Evolutionary conservation across 2,329 filamentous ascomycete genomes (phyloP).

Genomic region (Tolypocladium album): DNA sequence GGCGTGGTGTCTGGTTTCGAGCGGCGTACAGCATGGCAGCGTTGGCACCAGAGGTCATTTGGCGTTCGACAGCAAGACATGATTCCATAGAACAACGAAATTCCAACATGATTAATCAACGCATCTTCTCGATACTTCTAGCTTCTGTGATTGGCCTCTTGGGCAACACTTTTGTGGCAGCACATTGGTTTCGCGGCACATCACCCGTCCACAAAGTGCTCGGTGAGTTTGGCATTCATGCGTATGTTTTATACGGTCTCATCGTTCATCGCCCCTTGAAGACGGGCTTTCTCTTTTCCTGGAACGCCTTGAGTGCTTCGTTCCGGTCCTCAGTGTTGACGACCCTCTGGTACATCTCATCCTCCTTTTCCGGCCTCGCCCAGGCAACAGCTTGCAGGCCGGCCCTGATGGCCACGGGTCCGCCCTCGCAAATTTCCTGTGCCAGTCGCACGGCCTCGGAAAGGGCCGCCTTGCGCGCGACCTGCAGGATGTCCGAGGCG

Average conservation of each 20-base stretch:
- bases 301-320: conserved; percentile 81
- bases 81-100: neutral
- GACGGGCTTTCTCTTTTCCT: conserved; percentile 48
- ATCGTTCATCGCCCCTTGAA: conserved; percentile 40
- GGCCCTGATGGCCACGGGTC: conserved; percentile 70
- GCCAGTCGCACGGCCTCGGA: conserved; percentile 70
- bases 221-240: neutral
- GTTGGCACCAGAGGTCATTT: neutral
- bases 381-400: conserved; percentile 68
- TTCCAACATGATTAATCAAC: neutral
- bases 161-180: neutral
- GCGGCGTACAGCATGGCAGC: neutral
- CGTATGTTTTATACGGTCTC: neutral
- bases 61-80: neutral
- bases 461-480: conserved; percentile 57
- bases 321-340: conserved; percentile 75
- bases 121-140: neutral
- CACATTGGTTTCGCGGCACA: neutral
- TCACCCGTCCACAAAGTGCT: neutral
- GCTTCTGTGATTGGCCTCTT: neutral
- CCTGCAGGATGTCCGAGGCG: conserved; percentile 33
- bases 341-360: conserved; percentile 74
- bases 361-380: conserved; percentile 69
- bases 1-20: neutral
- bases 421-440: conserved; percentile 78